Evolutionary conservation across 2,329 filamentous ascomycete genomes (phyloP), one percentile per base, ranked within the genome.

Genomic region (Fusarium transvaalense): DNA sequence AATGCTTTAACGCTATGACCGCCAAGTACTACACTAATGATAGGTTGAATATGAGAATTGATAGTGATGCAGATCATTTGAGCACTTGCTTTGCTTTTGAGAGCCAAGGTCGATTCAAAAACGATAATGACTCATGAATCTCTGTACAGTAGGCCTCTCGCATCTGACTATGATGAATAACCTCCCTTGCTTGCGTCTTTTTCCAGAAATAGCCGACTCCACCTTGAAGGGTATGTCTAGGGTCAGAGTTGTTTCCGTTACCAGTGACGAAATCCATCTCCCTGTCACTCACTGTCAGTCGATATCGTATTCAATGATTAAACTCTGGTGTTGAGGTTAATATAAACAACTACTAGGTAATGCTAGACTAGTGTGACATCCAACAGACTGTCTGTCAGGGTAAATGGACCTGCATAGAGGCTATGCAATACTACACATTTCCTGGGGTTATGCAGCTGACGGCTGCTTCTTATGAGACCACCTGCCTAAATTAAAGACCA

Each of bases 171-270:
- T 32, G 17, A 29, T 35, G 17, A 23, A 34, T 23, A 17, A 27
- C 6, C 23, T 32, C 27, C 31, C 21, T 17, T 51, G 32, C 46
- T 50, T 25, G 23, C 32, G 32, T 15, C n/a, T 43, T 39, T 39
- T 59, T 61, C 56, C 46, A 61, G 34, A 61, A 17, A 56, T 57
- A 63, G 29, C 37, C 37, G 42, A 29, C 27, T 56, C 58, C 58
- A 43, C 60, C 10, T 17, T 50, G 9, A 39, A 8, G 10, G 32
- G 42, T 10, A 34, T 21, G 56, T 38, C 39, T 21, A 55, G 59
- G 56, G 27, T 61, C 38, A 3, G 59, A 61, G 29, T 31, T 27
- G 8, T 39, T 31, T 45, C 46, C 27, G 46, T 35, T 12, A 45
- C 21, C 38, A 21, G 35, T 61, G 56, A 61, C 56, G 15, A 61